Evolutionary conservation across 2,329 filamentous ascomycete species (phyloP).

Genomic region (Verticillium nubilum): DNA sequence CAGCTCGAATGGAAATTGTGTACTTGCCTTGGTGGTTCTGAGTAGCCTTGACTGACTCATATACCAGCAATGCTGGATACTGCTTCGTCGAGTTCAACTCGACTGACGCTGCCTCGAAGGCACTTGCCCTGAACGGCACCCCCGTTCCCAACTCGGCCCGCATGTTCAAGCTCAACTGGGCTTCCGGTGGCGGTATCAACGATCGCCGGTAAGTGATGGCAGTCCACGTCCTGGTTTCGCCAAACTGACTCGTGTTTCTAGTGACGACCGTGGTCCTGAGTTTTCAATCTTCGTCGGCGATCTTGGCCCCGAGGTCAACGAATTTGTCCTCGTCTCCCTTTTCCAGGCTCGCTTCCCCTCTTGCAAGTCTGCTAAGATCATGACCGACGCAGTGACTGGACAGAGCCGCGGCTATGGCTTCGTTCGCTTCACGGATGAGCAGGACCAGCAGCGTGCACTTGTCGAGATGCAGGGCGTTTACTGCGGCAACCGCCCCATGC

Average conservation of each 20-base stretch:
- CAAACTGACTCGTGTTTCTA: slow-evolving; percentile 23
- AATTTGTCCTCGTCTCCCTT: slow-evolving; percentile 93
- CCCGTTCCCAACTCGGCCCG: slow-evolving; percentile 91
- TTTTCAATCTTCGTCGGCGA: slow-evolving; percentile 98
- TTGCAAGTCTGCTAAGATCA: slow-evolving; percentile 99
- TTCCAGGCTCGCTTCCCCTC: slow-evolving; percentile 96
- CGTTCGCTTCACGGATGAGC: slow-evolving; percentile 92
- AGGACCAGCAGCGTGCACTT: slow-evolving; percentile 91
- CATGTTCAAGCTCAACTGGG: slow-evolving; percentile 99
- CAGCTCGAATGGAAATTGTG: too few relatives aligned
- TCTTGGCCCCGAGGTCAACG: slow-evolving; percentile 95
- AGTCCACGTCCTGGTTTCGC: slow-evolving; percentile 8
- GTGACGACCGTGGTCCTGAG: slow-evolving; percentile 93
- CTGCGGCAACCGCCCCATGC: slow-evolving; percentile 97
- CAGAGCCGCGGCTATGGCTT: slow-evolving; percentile 98
- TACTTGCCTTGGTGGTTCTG: too few relatives aligned
- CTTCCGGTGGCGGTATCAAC: slow-evolving; percentile 88
- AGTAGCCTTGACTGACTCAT: slow-evolving; percentile 12
- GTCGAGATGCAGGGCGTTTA: slow-evolving; percentile 99
- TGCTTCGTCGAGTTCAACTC: slow-evolving; percentile 93
- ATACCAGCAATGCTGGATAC: slow-evolving; percentile 83
- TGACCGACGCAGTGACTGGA: slow-evolving; percentile 97
- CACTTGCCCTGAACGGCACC: slow-evolving; percentile 81
- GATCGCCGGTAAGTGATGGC: slow-evolving; percentile 68
- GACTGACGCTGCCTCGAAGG: slow-evolving; percentile 83